Evolutionary conservation across 108 stramenopile genomes (phyloP).

Genomic region (Pinguiococcus pyrenoidosus): DNA sequence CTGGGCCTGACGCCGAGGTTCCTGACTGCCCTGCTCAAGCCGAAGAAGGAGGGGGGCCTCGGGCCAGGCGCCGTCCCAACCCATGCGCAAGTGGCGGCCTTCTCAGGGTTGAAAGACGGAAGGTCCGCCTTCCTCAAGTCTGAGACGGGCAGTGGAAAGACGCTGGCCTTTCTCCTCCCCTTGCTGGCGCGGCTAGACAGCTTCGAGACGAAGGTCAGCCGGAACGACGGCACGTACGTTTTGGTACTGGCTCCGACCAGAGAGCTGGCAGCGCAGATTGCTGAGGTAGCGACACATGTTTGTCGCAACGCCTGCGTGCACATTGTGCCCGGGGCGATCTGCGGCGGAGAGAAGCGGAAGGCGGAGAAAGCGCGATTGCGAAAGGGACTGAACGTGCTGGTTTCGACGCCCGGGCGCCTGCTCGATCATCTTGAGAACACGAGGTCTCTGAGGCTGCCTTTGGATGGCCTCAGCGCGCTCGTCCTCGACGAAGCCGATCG

Average conservation of each 20-base stretch:
- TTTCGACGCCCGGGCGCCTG: constrained; percentile 92
- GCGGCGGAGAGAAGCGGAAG: constrained; percentile 83
- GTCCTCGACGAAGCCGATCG: constrained; percentile 92
- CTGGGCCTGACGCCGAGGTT: too few species aligned
- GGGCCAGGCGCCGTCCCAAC: too few species aligned
- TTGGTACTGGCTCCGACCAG: constrained; percentile 77
- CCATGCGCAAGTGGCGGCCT: too few species aligned
- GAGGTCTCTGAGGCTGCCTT: constrained; percentile 48
- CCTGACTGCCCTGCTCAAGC: too few species aligned
- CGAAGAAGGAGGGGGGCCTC: too few species aligned
- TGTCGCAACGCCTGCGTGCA: constrained; percentile 56
- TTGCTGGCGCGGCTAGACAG: constrained; percentile 23
- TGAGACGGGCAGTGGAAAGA: constrained; percentile 46
- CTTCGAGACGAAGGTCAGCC: background rate
- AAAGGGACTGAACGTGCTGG: constrained; percentile 71
- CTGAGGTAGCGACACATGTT: constrained; percentile 36
- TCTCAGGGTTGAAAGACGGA: too few species aligned
- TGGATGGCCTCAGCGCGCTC: constrained; percentile 60
- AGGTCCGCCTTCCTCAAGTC: constrained; percentile 33
- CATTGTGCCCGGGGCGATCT: constrained; percentile 69
- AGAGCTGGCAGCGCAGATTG: constrained; percentile 74
- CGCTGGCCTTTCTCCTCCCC: constrained; percentile 42
- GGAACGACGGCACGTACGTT: constrained; percentile 32
- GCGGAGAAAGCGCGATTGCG: constrained; percentile 85
- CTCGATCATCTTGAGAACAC: constrained; percentile 84